Evolutionary conservation across 306 rosid species (phyloP).

Genomic region (peach (Prunus persica)): DNA sequence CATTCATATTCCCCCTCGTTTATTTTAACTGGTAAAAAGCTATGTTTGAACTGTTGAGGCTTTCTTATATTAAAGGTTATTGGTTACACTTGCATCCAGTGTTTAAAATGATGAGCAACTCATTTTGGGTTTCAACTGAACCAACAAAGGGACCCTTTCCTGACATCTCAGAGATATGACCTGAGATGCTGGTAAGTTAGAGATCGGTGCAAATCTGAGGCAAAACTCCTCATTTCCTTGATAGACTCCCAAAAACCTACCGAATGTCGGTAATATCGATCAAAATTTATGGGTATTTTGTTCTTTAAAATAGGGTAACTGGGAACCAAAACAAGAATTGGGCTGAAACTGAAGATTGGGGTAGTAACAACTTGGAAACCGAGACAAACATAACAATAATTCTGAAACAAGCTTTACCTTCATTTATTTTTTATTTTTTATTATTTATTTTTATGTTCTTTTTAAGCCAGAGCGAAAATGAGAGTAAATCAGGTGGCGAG

Average conservation of each 20-base stretch:
- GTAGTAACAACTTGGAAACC: too few species aligned
- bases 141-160: neutral
- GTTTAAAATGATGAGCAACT: neutral
- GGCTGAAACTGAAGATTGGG: neutral
- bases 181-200: slow-evolving; percentile 1
- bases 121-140: neutral
- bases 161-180: neutral
- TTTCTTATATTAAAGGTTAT: neutral
- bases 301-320: too few species aligned
- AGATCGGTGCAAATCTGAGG: neutral
- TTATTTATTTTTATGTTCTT: too few species aligned
- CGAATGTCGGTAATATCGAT: too few species aligned
- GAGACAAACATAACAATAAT: neutral
- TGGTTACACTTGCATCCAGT: neutral
- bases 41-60: neutral
- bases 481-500: neutral
- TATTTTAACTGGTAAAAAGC: neutral
- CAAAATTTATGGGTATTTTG: too few species aligned
- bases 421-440: too few species aligned
- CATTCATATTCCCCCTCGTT: neutral
- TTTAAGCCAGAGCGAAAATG: too few species aligned
- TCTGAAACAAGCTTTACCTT: neutral
- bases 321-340: neutral
- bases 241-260: too few species aligned
- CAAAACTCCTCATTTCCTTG: neutral